Evolutionary conservation across 805 yeast species (phyloP), one percentile per base, ranked within the genome.

Genomic region (Metschnikowia gruessii): DNA sequence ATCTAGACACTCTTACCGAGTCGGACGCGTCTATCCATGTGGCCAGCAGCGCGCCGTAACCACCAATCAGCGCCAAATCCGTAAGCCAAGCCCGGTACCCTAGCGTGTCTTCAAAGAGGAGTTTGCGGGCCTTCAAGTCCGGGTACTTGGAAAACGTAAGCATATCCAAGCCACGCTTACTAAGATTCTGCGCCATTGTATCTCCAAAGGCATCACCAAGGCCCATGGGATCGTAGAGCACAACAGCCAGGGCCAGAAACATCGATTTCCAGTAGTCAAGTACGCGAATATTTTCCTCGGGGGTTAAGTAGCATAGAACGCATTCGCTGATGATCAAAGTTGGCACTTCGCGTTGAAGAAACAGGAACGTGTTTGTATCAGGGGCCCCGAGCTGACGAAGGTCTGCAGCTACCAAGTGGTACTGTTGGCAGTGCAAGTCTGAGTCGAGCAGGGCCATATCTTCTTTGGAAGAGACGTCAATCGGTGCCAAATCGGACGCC

Each of bases 311-410:
- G 59, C 95, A 87, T 30, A 87, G 66, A 30, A 87, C 87, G 64
- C 94, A 87, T 60, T 86, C 95, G 51, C 87, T 80, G 16, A 86
- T 60, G 2, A 87, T 63, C 13, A 87, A 56, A 0, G 94, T 85
- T 8, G 87, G 87, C 3, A 63, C 32, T 1, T 57, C 33, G 9
- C 55, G 42, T 49, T 74, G 68, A 29, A 76, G 49, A 16, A 58
- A 53, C 7, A 44, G 26, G 15, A 60, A 51, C 26, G 57, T 40
- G n/a, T 42, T 31, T 4, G 29, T 42, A 11, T 32, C 46, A 11
- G 29, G 59, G 4, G 45, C 40, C 1, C 48, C 36, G 18, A 74
- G 45, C 3, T 54, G 38, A 15, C 88, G 65, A 40, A 86, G 65
- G 59, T 86, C 92, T 6, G 65, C 50, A 1, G 85, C 81, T 40